phyloP scores from a whole-genome alignment of 441 rosid genomes.

The Pelargonium australe region DNA sequence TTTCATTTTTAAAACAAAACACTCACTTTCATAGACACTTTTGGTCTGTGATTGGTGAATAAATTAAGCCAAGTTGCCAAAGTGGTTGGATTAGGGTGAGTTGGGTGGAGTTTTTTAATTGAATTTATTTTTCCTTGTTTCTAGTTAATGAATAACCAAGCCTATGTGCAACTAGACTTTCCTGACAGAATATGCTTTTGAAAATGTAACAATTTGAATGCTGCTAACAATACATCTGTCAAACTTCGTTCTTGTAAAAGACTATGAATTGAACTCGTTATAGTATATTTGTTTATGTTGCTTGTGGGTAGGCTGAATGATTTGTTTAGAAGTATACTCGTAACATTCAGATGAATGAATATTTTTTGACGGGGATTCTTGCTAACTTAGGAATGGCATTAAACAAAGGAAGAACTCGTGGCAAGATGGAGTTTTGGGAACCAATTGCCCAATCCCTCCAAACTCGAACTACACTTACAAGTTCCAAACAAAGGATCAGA shows the following conservation, averaged over 20 bases:
- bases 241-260: background rate
- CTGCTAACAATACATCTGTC: background rate
- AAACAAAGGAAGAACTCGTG: constrained; percentile 97
- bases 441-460: constrained; percentile 84
- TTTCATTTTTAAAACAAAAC: background rate
- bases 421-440: constrained; percentile 93
- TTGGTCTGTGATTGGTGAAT: background rate
- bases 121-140: background rate
- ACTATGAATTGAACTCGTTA: background rate
- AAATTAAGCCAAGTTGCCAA: background rate
- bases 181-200: background rate
- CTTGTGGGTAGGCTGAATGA: background rate
- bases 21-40: background rate
- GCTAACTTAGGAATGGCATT: constrained; percentile 63
- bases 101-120: background rate
- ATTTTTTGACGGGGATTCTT: background rate
- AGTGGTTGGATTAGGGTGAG: background rate
- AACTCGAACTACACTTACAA: constrained; percentile 78
- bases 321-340: background rate
- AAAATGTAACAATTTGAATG: background rate
- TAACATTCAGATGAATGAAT: background rate
- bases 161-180: background rate
- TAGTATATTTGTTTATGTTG: background rate
- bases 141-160: background rate
- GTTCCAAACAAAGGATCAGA: constrained; percentile 89